Base-by-base conservation (phyloP, 2,329 filamentous ascomycete species). In the Didymella segeticola region DNA sequence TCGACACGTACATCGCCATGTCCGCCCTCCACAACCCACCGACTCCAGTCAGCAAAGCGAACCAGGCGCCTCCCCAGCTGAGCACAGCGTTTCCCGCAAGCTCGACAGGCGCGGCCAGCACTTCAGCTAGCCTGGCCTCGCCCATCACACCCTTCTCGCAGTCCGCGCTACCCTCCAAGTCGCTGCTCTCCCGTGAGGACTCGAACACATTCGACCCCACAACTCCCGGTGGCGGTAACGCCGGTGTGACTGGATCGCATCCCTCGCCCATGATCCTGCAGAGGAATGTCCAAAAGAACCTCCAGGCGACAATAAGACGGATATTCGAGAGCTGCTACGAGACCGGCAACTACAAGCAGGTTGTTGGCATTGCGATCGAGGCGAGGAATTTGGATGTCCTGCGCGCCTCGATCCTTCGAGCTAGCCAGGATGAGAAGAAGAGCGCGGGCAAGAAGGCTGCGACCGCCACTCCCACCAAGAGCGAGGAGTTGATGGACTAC, bases 401-500 rank as follows among this genome's bases (percentile, higher is more conserved):
- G 34, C 88, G 90, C 57, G 84, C 88, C 54, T 90, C 95, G 31
- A 97, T 99, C 69, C 85, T 95, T 73, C 87, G 91, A 27, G 93
- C 91, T n/a, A 92, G 87, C 69, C 86, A 93, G 43, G 91, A 96
- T 61, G 91, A 92, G 76, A 91, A 89, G 77, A 91, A 89, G 77
- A 83, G 71, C 59, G 71, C 85, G 47, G 80, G 83, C 64, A 87
- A 87, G 75, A 82, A 82, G 70, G 79, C 79, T 19, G 77, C 79
- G 29, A 82, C 82, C 19, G 77, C 79, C 36, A 74, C 75, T 10
- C 76, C 80, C 42, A 82, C 84, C 3, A 85, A 88, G 23, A 89
- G 91, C 15, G 93, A 98, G 72, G 93, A 98, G 73, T 79, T 99
- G 52, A 95, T 99, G 88, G 95, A 99, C 65, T 99, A 99, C 70